Base-by-base conservation (phyloP, 192 early-diverging fungal genomes). In the Gamsiella multidivaricata region DNA sequence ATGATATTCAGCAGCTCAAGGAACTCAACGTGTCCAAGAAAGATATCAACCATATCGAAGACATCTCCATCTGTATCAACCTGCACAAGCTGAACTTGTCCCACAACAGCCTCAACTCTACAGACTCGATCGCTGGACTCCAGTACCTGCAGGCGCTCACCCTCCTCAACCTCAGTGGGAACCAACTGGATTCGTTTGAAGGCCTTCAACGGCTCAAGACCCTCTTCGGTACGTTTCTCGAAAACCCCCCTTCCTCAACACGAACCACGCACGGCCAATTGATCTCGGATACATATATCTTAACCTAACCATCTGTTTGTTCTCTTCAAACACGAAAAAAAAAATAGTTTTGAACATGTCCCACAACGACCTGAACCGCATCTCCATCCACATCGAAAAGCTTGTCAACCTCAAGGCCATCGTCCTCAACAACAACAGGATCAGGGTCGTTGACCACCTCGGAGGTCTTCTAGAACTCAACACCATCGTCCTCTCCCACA, bases 401-500 rank as follows among this genome's bases (percentile, higher is more conserved):
- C 83, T 88, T 23, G 85, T 65, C n/a, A 61, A 84, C 28, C 81
- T 96, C 23, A 93, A 92, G 54, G 94, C 94, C 3, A 66, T 96
- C 14, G 90, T 96, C 34, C 81, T 95, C 22, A 92, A 91, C 63
- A 82, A 95, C 76, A 96, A 96, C 83, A 69, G 80, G 29, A 89
- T 95, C 54, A 65, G 75, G 25, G 64, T 72, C 26, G 84, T 95
- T 32, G 92, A 94, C 54, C 83, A 94, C 57, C 28, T 95, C 12
- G 80, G 80, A 17, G 70, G 56, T 3, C 71, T 93, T 22, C 61
- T 54, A 2, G 72, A 91, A 17, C 82, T 95, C 15, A 92, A 89
- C 70, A 94, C 94, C 0, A 69, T 95, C 79, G 93, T 95, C 14
- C 75, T 95, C 22, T 94, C 93, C 3, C 91, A 95, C 57, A 95